phyloP scores from a whole-genome alignment of 2,329 filamentous ascomycete genomes.

The Tolypocladium guangdongense region DNA sequence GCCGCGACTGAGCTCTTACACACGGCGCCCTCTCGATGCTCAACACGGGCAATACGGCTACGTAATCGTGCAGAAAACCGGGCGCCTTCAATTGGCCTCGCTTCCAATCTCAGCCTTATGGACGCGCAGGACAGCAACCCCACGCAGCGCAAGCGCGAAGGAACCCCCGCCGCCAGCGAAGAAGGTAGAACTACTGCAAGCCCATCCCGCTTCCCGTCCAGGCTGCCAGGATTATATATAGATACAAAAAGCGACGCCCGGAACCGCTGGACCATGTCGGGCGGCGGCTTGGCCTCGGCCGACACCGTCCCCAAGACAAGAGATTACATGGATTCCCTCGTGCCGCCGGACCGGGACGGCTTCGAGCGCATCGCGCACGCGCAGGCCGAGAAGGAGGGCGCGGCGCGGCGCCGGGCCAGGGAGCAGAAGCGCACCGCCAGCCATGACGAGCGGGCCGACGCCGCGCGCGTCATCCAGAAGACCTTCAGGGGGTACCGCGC shows the following conservation, averaged over 20 bases:
- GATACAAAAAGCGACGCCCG: background rate
- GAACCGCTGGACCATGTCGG: background rate
- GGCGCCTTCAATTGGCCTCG: background rate
- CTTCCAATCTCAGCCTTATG: background rate
- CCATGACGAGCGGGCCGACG: constrained; percentile 22
- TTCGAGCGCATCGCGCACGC: constrained; percentile 37
- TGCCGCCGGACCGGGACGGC: constrained; percentile 33
- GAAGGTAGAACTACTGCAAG: background rate
- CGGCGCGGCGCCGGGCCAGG: constrained; percentile 29
- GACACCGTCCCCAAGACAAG: constrained; percentile 16
- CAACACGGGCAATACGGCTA: background rate
- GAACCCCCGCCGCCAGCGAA: background rate
- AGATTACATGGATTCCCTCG: constrained; percentile 39
- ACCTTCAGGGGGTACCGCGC: constrained; percentile 69
- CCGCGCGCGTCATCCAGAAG: constrained; percentile 52
- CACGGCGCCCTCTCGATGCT: background rate
- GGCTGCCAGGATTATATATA: too few species aligned
- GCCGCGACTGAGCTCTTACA: background rate
- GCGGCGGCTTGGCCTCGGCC: constrained; percentile 5
- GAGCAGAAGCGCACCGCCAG: constrained; percentile 18
- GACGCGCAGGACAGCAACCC: background rate
- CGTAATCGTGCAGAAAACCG: background rate
- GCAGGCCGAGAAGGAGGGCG: constrained; percentile 35
- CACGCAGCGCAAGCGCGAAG: background rate
- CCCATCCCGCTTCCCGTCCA: too few species aligned